Evolutionary conservation across 2,329 filamentous ascomycete genomes (phyloP).

Genomic region (Talaromyces sp.): DNA sequence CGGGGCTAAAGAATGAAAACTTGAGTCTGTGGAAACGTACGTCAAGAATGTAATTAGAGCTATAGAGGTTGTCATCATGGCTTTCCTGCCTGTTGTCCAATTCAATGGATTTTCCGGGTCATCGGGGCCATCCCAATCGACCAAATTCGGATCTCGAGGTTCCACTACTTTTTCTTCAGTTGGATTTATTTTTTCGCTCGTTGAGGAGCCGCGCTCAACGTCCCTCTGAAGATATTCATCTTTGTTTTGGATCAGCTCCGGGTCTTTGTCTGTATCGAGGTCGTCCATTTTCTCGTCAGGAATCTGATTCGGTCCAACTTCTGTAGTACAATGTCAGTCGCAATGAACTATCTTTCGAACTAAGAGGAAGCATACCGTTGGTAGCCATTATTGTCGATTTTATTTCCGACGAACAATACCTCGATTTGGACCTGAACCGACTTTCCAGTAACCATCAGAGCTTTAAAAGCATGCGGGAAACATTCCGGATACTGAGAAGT

Average conservation of each 20-base stretch:
- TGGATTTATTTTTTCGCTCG: background rate
- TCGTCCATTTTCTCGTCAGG: background rate
- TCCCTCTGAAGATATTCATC: background rate
- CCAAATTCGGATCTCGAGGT: conserved; percentile 45
- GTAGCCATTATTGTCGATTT: background rate
- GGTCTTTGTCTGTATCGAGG: background rate
- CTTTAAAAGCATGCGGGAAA: background rate
- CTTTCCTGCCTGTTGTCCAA: conserved; percentile 51
- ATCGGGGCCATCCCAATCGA: conserved; percentile 58
- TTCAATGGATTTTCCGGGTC: conserved; percentile 60
- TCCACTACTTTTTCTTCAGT: background rate
- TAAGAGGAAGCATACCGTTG: background rate
- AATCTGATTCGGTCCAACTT: background rate
- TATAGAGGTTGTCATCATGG: conserved; percentile 46
- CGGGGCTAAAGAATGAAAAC: background rate
- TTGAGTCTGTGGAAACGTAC: conserved; percentile 19
- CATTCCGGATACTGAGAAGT: background rate
- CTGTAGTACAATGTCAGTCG: background rate
- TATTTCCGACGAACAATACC: background rate
- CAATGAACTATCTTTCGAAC: background rate
- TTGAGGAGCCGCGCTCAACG: conserved; percentile 8
- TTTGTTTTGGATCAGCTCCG: background rate
- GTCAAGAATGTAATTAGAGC: conserved; percentile 49
- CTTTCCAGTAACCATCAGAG: background rate
- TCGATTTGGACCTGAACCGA: background rate